Conservation (phyloP, 306 rosid species). For the Inga oerstediana region DNA sequence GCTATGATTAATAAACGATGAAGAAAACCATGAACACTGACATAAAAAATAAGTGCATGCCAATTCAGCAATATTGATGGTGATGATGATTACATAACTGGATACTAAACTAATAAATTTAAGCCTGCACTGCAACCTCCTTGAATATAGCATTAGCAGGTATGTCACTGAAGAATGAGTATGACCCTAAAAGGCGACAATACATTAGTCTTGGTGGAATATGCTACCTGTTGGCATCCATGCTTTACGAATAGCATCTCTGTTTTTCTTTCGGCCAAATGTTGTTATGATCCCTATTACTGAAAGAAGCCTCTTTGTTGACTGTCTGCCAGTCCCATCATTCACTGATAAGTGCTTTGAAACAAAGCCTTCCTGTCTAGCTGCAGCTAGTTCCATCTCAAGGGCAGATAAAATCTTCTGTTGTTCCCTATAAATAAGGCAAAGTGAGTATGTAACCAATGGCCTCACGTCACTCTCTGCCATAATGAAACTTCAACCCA, state of each 20-base stretch:
- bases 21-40: slow-evolving; percentile 25
- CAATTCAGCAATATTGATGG: slow-evolving; percentile 4
- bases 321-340: slow-evolving; percentile 36
- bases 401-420: slow-evolving; percentile 57
- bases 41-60: background rate
- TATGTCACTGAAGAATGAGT: background rate
- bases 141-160: slow-evolving; percentile 11
- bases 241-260: slow-evolving; percentile 76
- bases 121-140: slow-evolving; percentile 22
- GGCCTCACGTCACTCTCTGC: slow-evolving; percentile 2
- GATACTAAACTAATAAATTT: slow-evolving; percentile 20
- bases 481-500: slow-evolving; percentile 24
- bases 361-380: slow-evolving; percentile 68
- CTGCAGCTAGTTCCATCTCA: slow-evolving; percentile 65
- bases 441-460: slow-evolving; percentile 19
- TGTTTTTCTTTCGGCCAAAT: slow-evolving; percentile 62
- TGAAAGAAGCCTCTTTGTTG: slow-evolving; percentile 55
- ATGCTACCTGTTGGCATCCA: slow-evolving; percentile 74
- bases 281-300: slow-evolving; percentile 70
- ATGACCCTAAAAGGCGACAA: slow-evolving; percentile 6
- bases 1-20: slow-evolving; percentile 12
- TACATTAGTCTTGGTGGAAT: slow-evolving; percentile 2
- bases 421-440: slow-evolving; percentile 58
- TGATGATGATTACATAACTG: background rate
- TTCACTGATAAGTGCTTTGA: slow-evolving; percentile 39